phyloP scores from a whole-genome alignment of 768 basidiomycete species.

The Tremella yokohamensis region DNA sequence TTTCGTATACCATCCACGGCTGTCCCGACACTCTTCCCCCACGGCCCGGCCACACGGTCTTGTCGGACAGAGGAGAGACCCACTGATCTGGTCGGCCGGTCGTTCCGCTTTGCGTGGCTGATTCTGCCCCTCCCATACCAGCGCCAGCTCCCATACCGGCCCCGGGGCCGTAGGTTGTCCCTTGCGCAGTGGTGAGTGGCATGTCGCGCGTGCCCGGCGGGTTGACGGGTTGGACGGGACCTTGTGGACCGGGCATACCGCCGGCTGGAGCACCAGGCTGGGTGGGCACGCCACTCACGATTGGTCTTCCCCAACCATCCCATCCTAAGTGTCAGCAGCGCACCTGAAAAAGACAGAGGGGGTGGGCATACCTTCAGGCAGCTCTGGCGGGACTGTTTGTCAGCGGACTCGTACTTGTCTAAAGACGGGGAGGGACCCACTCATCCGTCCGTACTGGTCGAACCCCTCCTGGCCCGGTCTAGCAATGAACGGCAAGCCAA shows the following conservation, averaged over 20 bases:
- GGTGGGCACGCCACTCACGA: slow-evolving; percentile 16
- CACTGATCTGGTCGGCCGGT: slow-evolving; percentile 44
- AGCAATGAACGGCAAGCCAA: slow-evolving; percentile 45
- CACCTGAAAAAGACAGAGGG: background rate
- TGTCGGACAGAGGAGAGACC: slow-evolving; percentile 15
- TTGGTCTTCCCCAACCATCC: slow-evolving; percentile 46
- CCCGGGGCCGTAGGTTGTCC: slow-evolving; percentile 4
- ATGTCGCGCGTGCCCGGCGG: slow-evolving; percentile 25
- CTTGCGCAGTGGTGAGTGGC: slow-evolving; percentile 17
- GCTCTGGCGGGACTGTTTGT: slow-evolving; percentile 36
- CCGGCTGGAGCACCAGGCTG: slow-evolving; percentile 10
- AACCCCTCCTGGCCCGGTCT: slow-evolving; percentile 47
- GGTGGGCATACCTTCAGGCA: slow-evolving; percentile 37
- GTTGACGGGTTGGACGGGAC: slow-evolving; percentile 1
- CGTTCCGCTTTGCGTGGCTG: slow-evolving; percentile 1
- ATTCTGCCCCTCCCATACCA: background rate
- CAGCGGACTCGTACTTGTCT: background rate
- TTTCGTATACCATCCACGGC: too few relatives aligned
- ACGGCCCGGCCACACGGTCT: background rate
- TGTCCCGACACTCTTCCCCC: slow-evolving; percentile 11
- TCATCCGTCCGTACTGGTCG: slow-evolving; percentile 43
- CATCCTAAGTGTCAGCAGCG: slow-evolving; percentile 29
- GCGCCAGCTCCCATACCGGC: background rate
- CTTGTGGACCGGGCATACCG: slow-evolving; percentile 7
- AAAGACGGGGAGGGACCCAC: slow-evolving; percentile 20